phyloP scores from a whole-genome alignment of 2,329 filamentous ascomycete genomes.

The Cryphonectria radicalis region DNA sequence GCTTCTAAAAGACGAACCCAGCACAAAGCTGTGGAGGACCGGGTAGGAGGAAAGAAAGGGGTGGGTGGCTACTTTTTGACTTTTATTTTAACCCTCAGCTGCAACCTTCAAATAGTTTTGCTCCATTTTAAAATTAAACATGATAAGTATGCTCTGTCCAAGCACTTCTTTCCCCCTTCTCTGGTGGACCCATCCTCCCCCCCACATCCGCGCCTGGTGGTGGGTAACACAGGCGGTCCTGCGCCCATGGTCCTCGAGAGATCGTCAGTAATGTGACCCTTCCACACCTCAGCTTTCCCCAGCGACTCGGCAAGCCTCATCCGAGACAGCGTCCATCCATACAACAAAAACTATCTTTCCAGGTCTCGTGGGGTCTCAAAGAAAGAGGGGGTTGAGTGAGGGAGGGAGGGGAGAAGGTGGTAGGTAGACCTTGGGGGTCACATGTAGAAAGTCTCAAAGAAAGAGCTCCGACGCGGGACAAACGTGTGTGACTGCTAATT shows the following conservation, averaged over 20 bases:
- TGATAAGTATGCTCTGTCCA: not conserved
- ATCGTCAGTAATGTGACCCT: not conserved
- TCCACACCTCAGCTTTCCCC: not conserved
- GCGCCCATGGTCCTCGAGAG: not conserved
- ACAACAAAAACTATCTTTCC: not conserved
- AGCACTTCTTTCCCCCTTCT: no score
- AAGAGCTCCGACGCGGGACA: not conserved
- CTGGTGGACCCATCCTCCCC: not conserved
- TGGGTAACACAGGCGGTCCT: not conserved
- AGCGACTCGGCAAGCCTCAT: constrained; percentile 11
- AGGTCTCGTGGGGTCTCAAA: not conserved
- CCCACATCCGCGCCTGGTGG: not conserved
- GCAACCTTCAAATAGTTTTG: not conserved
- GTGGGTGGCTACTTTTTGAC: not conserved
- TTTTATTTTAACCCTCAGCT: not conserved
- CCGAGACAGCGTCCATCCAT: constrained; percentile 4
- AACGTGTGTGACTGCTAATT: not conserved
- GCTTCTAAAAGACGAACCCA: not conserved
- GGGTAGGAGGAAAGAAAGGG: not conserved
- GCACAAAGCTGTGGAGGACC: not conserved
- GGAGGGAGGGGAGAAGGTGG: not conserved
- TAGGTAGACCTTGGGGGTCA: not conserved
- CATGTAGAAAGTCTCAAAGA: not conserved
- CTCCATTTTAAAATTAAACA: not conserved
- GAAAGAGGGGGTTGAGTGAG: not conserved